phyloP scores from a whole-genome alignment of 2,329 filamentous ascomycete genomes.

The Phoma sp. region DNA sequence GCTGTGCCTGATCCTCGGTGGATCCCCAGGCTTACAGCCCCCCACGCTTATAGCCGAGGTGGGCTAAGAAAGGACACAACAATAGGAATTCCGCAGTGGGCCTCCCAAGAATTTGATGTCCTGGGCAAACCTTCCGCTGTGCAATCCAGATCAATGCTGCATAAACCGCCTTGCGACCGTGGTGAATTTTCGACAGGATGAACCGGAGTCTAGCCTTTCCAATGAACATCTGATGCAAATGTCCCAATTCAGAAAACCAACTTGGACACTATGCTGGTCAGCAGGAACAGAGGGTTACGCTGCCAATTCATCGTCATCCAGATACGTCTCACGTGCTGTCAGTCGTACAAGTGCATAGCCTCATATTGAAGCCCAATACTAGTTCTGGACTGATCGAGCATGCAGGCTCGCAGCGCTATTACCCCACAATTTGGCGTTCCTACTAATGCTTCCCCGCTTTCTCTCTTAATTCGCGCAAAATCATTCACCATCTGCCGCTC shows the following conservation, averaged over 20 bases:
- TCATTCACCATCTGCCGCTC: slow-evolving; percentile 28
- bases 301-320: too few relatives aligned
- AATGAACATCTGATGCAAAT: too few relatives aligned
- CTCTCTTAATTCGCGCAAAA: slow-evolving; percentile 33
- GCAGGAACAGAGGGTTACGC: too few relatives aligned
- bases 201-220: too few relatives aligned
- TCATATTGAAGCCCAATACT: slow-evolving; percentile 30
- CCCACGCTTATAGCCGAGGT: slow-evolving; percentile 37
- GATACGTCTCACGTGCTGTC: background rate
- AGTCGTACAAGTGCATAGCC: slow-evolving; percentile 27
- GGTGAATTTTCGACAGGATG: background rate
- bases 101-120: background rate
- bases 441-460: slow-evolving; percentile 42
- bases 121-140: background rate
- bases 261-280: too few relatives aligned
- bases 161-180: background rate
- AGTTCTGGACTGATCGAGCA: slow-evolving; percentile 31
- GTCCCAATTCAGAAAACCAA: too few relatives aligned
- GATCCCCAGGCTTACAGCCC: slow-evolving; percentile 22
- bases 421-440: slow-evolving; percentile 48
- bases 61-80: slow-evolving; percentile 15
- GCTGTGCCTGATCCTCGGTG: slow-evolving; percentile 42
- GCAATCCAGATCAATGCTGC: slow-evolving; percentile 2
- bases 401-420: slow-evolving; percentile 36
- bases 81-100: slow-evolving; percentile 24